A percentile compares a stretch with the other conserved stretches of the same genome.
Conservation (phyloP, 2,329 filamentous ascomycete species). For the Diaporthe caulivora region DNA sequence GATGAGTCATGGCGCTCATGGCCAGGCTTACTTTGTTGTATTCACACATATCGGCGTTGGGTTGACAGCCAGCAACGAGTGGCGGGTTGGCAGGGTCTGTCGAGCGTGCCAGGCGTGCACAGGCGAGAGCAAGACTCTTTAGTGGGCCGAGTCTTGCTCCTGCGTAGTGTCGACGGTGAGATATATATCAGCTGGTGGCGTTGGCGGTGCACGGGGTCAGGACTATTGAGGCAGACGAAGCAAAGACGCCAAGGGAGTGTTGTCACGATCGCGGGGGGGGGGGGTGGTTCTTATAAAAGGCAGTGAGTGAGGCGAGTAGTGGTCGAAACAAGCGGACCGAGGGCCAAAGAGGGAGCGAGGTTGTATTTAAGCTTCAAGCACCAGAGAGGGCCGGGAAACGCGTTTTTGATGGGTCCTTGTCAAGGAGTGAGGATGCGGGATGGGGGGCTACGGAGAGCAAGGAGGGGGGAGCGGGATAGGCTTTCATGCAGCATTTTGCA, state of each 20-base stretch:
- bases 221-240: not conserved
- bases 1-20: not conserved
- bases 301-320: not conserved
- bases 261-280: not conserved
- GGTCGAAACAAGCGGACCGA: slow-evolving; percentile 14
- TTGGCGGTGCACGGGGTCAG: not conserved
- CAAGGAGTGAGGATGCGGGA: slow-evolving; percentile 23
- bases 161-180: not conserved
- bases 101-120: not conserved
- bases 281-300: not conserved
- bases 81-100: not conserved
- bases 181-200: not conserved
- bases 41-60: slow-evolving; percentile 35
- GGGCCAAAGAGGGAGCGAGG: slow-evolving; percentile 22
- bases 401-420: slow-evolving; percentile 25
- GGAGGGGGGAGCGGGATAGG: slow-evolving; percentile 29
- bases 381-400: slow-evolving; percentile 31
- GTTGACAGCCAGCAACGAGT: not conserved
- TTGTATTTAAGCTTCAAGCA: slow-evolving; percentile 35
- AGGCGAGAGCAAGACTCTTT: slow-evolving; percentile 20
- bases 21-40: slow-evolving; percentile 38
- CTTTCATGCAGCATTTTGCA: slow-evolving; percentile 35
- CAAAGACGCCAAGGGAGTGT: not conserved
- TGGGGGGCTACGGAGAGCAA: slow-evolving; percentile 21
- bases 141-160: slow-evolving; percentile 26